Evolutionary conservation across 192 early-diverging fungal genomes (phyloP).

Genomic region (Cladochytrium replicatum): DNA sequence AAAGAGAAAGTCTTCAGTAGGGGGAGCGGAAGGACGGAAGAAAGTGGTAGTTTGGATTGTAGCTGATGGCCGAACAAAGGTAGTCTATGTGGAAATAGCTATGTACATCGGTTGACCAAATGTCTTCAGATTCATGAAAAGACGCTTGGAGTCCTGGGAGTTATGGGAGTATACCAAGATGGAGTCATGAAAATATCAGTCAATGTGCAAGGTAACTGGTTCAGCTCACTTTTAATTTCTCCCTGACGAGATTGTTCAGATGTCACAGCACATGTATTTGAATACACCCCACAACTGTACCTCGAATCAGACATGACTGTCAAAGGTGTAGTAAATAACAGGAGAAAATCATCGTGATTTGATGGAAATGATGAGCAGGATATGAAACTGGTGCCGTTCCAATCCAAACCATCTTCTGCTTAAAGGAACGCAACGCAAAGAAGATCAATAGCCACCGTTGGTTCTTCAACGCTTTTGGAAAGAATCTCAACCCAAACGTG

Average conservation of each 20-base stretch:
- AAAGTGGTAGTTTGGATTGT: constrained; percentile 42
- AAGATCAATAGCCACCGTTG: constrained; percentile 63
- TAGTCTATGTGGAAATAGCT: background rate
- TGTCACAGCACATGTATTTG: constrained; percentile 34
- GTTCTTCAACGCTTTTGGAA: constrained; percentile 59
- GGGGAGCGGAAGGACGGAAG: constrained; percentile 52
- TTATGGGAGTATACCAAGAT: constrained; percentile 40
- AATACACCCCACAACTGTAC: constrained; percentile 36
- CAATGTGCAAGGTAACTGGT: constrained; percentile 33
- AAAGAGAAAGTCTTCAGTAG: constrained; percentile 44
- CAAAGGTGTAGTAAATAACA: too few relatives aligned
- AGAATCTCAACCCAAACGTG: constrained; percentile 33
- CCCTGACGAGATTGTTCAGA: background rate
- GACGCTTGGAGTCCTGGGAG: constrained; percentile 58
- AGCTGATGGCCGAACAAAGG: constrained; percentile 28
- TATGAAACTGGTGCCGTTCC: constrained; percentile 40
- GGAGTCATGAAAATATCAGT: constrained; percentile 46
- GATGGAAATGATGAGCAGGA: constrained; percentile 29
- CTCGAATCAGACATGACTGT: constrained; percentile 13
- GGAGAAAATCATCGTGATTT: too few relatives aligned
- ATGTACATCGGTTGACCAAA: background rate
- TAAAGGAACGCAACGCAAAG: constrained; percentile 57
- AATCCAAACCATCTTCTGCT: constrained; percentile 52
- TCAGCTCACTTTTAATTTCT: constrained; percentile 24
- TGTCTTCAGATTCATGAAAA: constrained; percentile 53